Base-by-base conservation (phyloP, 768 basidiomycete species). In the Phylloporus sp. region DNA sequence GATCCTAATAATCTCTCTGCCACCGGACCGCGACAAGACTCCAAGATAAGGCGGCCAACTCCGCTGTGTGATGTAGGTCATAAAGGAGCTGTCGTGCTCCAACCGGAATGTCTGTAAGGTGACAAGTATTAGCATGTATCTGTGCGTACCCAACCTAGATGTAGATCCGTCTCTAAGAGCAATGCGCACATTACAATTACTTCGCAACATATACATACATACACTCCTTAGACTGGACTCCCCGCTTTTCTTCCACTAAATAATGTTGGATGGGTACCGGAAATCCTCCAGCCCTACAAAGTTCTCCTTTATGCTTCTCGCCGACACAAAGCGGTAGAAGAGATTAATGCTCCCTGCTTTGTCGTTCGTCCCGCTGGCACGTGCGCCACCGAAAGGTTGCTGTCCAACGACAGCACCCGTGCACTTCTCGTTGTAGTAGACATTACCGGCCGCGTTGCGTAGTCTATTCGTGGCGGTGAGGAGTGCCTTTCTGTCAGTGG, bases 391-490 rank as follows among this genome's bases (percentile, higher is more conserved):
- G 63, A 99, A 99, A 10, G 96, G 95, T 69, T 99, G 94, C 66
- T 97, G 94, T 9, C 93, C 95, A 28, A 98, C 92, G 39, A 90
- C 89, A n/a, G 92, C 93, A 26, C 92, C 92, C 2, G 95, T 99
- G 69, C 92, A 98, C 68, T 95, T 94, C 58, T 97, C 94, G 67
- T 97, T 97, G 71, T 93, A 91, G 73, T 99, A 99, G 46, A 95
- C 82, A 66, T 97, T 99, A 3, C 96, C 96, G 4, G 96, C 90
- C 1, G 93, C 76, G 69, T 95, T 86, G 46, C 92, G 85, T 35
- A 99, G 78, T 44, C 76, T 78, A 70, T 86, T 86, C 34, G 90
- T 84, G 3, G 92, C 90, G 27, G 72, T 71, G 53, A 93, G 69
- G 46, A 97, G 79, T 6, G 85, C 91, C 22, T 79, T 74, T 55